Conservation (phyloP, 2,329 filamentous ascomycete genomes). For the Sporothrix euskadiensis region DNA sequence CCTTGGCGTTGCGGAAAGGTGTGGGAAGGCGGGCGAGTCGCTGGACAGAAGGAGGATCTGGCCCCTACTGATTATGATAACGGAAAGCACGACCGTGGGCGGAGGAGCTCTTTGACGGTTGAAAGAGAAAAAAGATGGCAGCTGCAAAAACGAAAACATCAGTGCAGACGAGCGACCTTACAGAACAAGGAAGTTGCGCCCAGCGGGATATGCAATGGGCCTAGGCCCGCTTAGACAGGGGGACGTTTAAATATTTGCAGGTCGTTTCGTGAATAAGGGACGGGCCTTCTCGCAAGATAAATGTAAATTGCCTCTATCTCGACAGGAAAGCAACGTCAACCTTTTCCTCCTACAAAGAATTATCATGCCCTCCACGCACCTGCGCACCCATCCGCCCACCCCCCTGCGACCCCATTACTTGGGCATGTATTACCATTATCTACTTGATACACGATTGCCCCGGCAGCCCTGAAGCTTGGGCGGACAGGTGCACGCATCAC, state of each 20-base stretch:
- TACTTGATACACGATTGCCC: neutral
- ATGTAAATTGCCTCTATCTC: neutral
- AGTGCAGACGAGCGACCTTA: neutral
- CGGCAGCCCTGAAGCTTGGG: neutral
- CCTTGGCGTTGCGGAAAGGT: constrained; percentile 23
- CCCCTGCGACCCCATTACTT: constrained; percentile 2
- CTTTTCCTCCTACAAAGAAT: neutral
- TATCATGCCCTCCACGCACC: constrained; percentile 3
- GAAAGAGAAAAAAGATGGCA: neutral
- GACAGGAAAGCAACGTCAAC: neutral
- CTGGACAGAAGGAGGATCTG: constrained; percentile 7
- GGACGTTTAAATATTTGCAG: neutral
- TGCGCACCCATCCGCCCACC: neutral
- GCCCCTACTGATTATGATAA: constrained; percentile 8
- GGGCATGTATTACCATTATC: neutral
- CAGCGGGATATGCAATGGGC: neutral
- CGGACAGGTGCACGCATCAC: neutral
- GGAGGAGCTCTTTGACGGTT: neutral
- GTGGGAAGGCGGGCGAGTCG: constrained; percentile 1
- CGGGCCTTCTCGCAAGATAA: neutral
- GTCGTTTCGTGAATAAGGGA: neutral
- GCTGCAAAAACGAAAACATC: neutral
- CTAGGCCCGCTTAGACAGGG: neutral
- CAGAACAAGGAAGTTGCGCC: neutral
- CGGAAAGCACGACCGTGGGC: constrained; percentile 12